Percentiles rank a stretch among this genome's conserved stretches.
Evolutionary conservation across 371 early-diverging fungal genomes (phyloP).

Genomic region (Mucor velutinosus): DNA sequence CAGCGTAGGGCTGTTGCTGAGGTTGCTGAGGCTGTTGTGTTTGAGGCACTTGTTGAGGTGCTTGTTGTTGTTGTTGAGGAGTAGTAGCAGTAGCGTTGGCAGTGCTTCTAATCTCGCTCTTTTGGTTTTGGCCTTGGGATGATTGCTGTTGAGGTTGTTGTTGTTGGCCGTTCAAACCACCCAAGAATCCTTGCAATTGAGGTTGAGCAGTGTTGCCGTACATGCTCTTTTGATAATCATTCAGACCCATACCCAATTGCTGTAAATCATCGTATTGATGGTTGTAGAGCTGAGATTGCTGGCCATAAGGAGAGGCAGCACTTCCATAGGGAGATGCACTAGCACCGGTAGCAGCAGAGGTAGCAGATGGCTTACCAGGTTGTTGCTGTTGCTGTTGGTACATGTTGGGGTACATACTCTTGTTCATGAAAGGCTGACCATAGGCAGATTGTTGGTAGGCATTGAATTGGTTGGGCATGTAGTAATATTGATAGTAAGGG

Average conservation of each 20-base stretch:
- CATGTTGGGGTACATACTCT: constrained; percentile 80
- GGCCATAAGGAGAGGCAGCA: constrained; percentile 39
- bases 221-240: constrained; percentile 48
- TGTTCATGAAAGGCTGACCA: constrained; percentile 84
- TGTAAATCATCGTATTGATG: constrained; percentile 57
- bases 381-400: constrained; percentile 46
- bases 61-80: constrained; percentile 22
- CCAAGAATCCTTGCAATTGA: constrained; percentile 2
- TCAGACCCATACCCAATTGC: constrained; percentile 36
- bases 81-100: constrained; percentile 1
- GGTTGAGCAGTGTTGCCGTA: constrained; percentile 31
- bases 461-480: constrained; percentile 74
- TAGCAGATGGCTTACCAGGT: constrained; percentile 29
- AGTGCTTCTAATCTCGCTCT: constrained; percentile 5
- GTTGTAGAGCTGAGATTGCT: constrained; percentile 52
- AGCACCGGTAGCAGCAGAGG: constrained; percentile 21
- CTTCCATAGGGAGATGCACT: constrained; percentile 24
- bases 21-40: constrained; percentile 28
- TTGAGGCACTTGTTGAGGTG: constrained; percentile 23
- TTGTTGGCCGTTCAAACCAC: constrained; percentile 1
- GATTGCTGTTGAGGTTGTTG: constrained; percentile 14
- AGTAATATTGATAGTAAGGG: constrained; percentile 78
- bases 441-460: constrained; percentile 73
- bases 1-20: constrained; percentile 23
- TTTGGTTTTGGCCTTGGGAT: constrained; percentile 2